Conservation (phyloP, 495 filamentous ascomycete genomes). For the Parathielavia hyrcaniae region DNA sequence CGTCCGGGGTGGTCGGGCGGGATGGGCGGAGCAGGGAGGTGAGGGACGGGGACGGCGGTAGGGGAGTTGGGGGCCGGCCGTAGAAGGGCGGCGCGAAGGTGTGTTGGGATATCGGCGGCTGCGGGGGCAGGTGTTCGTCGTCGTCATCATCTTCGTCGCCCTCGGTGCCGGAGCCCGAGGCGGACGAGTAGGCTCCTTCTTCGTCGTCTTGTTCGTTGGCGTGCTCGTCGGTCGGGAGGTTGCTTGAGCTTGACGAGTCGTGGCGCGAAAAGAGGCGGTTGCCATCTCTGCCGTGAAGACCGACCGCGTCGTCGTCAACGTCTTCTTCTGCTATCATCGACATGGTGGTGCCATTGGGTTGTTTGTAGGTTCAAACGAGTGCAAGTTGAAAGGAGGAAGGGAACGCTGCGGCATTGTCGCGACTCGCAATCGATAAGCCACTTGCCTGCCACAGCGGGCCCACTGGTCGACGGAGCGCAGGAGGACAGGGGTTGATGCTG, state of each 20-base stretch:
- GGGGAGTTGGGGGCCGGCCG: conserved; percentile 76
- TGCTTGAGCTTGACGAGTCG: conserved; percentile 18
- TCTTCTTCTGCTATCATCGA: conserved; percentile 46
- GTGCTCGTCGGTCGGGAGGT: conserved; percentile 10
- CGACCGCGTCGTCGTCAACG: conserved; percentile 37
- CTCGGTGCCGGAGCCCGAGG: conserved; percentile 17
- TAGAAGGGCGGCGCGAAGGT: conserved; percentile 85
- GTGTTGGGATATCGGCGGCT: conserved; percentile 42
- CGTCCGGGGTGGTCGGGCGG: conserved; percentile 84
- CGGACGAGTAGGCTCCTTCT: conserved; percentile 6
- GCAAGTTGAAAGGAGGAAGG: neutral
- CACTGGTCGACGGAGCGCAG: neutral
- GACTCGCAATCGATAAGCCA: neutral
- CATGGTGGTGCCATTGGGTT: conserved; percentile 32
- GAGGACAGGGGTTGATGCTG: too few species aligned
- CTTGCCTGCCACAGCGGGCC: too few species aligned
- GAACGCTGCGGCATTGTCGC: neutral
- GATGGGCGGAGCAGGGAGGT: conserved; percentile 94
- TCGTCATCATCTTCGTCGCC: conserved; percentile 18
- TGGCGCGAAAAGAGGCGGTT: conserved; percentile 10
- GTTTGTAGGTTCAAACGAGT: neutral
- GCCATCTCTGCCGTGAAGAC: conserved; percentile 31
- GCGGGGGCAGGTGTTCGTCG: conserved; percentile 25
- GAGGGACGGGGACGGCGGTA: conserved; percentile 87
- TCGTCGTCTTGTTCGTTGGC: conserved; percentile 9